These are phyloP conservation scores for Pseudozyma hubeiensis DNA, from an alignment of 1,284 basidiomycete genomes.

Conservation along the genomic window DNA sequence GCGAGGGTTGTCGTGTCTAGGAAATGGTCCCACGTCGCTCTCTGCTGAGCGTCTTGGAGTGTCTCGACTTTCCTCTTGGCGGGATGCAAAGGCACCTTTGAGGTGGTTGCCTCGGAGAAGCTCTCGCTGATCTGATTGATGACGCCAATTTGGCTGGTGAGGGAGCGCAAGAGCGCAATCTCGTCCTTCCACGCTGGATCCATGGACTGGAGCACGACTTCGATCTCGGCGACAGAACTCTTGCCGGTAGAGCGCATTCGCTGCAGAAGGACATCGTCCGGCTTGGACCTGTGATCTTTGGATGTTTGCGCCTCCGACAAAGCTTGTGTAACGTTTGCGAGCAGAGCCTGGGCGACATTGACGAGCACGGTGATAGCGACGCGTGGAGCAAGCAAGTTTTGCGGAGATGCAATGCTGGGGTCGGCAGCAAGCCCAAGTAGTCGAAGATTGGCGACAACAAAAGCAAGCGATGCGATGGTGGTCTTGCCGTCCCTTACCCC, in stretches of 20 bases:
- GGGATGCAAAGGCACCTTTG: neutral
- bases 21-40: constrained; percentile 46
- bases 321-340: constrained; percentile 23
- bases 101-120: constrained; percentile 11
- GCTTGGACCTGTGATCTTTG: constrained; percentile 21
- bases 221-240: constrained; percentile 18
- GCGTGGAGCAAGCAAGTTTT: constrained; percentile 45
- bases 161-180: constrained; percentile 38
- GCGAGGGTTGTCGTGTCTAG: constrained; percentile 22
- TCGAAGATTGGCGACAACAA: constrained; percentile 33
- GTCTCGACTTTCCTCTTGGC: constrained; percentile 31
- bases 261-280: neutral
- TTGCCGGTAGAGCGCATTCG: constrained; percentile 14
- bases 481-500: constrained; percentile 3
- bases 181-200: constrained; percentile 51
- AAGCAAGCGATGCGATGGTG: constrained; percentile 17
- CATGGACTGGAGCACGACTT: constrained; percentile 33
- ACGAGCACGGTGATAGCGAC: constrained; percentile 46
- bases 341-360: constrained; percentile 34
- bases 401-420: constrained; percentile 19
- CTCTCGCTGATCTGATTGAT: constrained; percentile 27
- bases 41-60: constrained; percentile 23
- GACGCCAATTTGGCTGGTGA: constrained; percentile 42
- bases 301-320: constrained; percentile 15
- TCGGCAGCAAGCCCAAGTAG: constrained; percentile 36